Evolutionary conservation across 2,329 filamentous ascomycete species (phyloP), one percentile per base, ranked within the genome.

Genomic region (Arachnopeziza araneosa): DNA sequence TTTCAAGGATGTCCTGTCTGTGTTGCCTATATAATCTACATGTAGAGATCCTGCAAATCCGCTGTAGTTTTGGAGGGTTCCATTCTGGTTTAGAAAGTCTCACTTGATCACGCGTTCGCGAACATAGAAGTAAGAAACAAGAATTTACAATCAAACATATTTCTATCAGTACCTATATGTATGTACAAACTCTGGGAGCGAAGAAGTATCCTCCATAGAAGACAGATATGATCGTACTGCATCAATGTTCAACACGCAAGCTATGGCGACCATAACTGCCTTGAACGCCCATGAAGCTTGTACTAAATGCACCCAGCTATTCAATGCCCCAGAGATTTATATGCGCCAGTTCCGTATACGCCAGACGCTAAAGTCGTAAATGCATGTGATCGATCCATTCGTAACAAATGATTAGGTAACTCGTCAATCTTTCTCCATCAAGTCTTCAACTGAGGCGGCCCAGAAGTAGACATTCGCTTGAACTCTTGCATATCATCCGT

Each of bases 391-490:
- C 36, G 6, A 44, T 44, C 17, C 36, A 44, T 44, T 44, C 36
- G 36, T 44, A 44, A 44, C 4, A 44, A 19, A 44, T 19, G 36
- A 44, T 44, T 9, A 44, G 12, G 36, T 14, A 14, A 5, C 10
- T 44, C 36, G 6, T 19, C 36, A 44, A 44, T 14, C 36, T 44
- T n/a, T 52, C 10, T 36, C 26, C 8, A 49, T 67, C 53, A 66
- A 55, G 60, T 60, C 54, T 64, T 65, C 50, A 65, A 51, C 54
- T 64, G 63, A 54, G 62, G 59, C 21, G 63, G 66, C 12, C 60
- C 63, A 26, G 68, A 57, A 52, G 55, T 66, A 2, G 58, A 57
- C 48, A 66, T 30, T 50, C 62, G 65, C 58, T 70, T 70, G 24
- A 60, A 62, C 19, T 64, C 64, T 36, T 53, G 62, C 59, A 62